Percentiles rank a stretch among this genome's conserved stretches.
These are phyloP conservation scores for Boletus insuetus DNA, from an alignment of 768 basidiomycete genomes.

Conservation along the genomic window DNA sequence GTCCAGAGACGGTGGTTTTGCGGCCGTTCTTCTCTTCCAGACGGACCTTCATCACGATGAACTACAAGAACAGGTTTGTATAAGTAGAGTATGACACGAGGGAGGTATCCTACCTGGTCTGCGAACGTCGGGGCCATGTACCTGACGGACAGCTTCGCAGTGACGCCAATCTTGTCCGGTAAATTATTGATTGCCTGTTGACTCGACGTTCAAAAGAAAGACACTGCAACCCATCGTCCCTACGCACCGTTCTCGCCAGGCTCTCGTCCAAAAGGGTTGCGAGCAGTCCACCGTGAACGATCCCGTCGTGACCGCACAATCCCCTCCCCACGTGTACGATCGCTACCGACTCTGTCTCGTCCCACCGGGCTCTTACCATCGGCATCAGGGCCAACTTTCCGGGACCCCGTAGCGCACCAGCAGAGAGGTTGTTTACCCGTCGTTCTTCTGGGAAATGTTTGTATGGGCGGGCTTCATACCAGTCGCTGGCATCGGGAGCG, in stretches of 20 bases:
- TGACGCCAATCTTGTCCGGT: conserved; percentile 89
- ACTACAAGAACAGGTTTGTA: conserved; percentile 42
- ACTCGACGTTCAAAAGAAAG: conserved; percentile 1
- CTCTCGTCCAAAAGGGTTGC: conserved; percentile 90
- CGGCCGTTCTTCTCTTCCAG: conserved; percentile 71
- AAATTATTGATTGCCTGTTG: conserved; percentile 78
- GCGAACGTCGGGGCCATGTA: conserved; percentile 89
- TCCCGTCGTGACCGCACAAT: conserved; percentile 91
- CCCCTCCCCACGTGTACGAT: conserved; percentile 83
- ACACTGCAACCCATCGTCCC: not conserved
- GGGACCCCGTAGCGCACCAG: conserved; percentile 83
- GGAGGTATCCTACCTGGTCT: conserved; percentile 59
- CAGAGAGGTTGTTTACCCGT: conserved; percentile 79
- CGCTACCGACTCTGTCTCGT: conserved; percentile 70
- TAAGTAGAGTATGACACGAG: not conserved
- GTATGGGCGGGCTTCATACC: conserved; percentile 83
- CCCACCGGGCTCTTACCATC: conserved; percentile 66
- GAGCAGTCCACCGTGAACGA: conserved; percentile 89
- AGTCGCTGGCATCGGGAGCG: conserved; percentile 49
- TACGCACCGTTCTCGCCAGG: conserved; percentile 71
- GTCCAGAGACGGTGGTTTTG: conserved; percentile 68
- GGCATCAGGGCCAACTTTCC: conserved; percentile 82
- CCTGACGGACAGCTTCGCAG: conserved; percentile 76
- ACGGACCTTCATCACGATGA: conserved; percentile 74
- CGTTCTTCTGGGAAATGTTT: conserved; percentile 63